Evolutionary conservation across 2,329 filamentous ascomycete species (phyloP).

Genomic region (Alternaria hordeiaustralica): DNA sequence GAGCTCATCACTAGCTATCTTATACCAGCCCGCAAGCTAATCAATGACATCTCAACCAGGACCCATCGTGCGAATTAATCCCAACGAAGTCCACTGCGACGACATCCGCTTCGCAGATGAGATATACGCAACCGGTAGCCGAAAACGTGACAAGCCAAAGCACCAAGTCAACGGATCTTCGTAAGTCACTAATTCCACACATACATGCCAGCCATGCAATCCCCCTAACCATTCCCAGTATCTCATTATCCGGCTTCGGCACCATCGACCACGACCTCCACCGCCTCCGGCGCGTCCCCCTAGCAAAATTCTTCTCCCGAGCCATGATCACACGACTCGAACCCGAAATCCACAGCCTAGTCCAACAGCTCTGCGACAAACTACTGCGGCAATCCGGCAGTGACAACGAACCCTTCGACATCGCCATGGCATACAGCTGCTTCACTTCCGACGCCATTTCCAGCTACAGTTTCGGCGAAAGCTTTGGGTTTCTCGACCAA

Average conservation of each 20-base stretch:
- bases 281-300: constrained; percentile 35
- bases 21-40: not conserved
- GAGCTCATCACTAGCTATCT: not conserved
- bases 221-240: constrained; percentile 5
- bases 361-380: constrained; percentile 35
- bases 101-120: constrained; percentile 40
- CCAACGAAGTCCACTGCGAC: constrained; percentile 40
- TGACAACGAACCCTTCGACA: constrained; percentile 23
- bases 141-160: constrained; percentile 33
- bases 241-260: constrained; percentile 31
- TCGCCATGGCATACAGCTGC: constrained; percentile 36
- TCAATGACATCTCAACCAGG: constrained; percentile 19
- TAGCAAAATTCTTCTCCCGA: constrained; percentile 48
- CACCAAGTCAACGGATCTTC: constrained; percentile 36
- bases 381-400: constrained; percentile 25
- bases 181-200: constrained; percentile 10
- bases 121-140: constrained; percentile 36
- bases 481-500: constrained; percentile 33
- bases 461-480: constrained; percentile 31
- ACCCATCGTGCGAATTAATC: constrained; percentile 44
- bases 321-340: constrained; percentile 32
- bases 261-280: constrained; percentile 41
- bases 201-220: not conserved
- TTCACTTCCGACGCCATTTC: constrained; percentile 35
- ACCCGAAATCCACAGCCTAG: constrained; percentile 26